Percentiles rank a stretch among this genome's conserved stretches.
phyloP scores from a whole-genome alignment of 352 stramenopile species.

The Pythium aristosporum region DNA sequence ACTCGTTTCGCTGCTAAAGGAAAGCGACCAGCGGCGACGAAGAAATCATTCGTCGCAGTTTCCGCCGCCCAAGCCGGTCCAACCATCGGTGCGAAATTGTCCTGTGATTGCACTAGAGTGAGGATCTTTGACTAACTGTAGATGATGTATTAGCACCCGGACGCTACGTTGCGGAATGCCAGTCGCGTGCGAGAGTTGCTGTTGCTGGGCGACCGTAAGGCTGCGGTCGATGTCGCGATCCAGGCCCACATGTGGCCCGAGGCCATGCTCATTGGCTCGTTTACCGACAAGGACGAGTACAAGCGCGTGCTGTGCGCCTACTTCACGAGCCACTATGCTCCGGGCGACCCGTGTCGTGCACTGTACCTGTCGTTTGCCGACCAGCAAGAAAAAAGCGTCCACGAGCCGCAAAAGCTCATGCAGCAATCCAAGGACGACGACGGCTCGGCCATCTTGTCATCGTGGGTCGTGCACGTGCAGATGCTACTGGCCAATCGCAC shows the following conservation, averaged over 20 bases:
- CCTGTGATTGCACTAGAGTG: neutral
- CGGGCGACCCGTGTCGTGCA: conserved; percentile 72
- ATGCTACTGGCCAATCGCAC: conserved; percentile 82
- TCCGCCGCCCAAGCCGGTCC: conserved; percentile 40
- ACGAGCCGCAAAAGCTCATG: conserved; percentile 77
- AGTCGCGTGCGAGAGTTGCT: conserved; percentile 69
- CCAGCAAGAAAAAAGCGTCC: conserved; percentile 81
- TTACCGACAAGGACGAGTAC: conserved; percentile 86
- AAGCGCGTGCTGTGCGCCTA: conserved; percentile 76
- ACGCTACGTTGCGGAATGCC: conserved; percentile 46
- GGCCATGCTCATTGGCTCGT: conserved; percentile 84
- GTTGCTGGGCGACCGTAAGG: conserved; percentile 73
- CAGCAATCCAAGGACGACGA: conserved; percentile 33
- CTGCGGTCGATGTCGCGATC: conserved; percentile 74
- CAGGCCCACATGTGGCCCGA: conserved; percentile 84
- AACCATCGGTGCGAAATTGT: conserved; percentile 25
- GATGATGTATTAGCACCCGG: conserved; percentile 42
- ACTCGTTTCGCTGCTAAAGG: conserved; percentile 60
- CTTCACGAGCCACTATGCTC: conserved; percentile 74
- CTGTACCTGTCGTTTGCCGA: conserved; percentile 83
- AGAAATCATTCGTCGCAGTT: conserved; percentile 47
- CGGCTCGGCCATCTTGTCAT: conserved; percentile 60
- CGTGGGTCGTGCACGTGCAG: conserved; percentile 79
- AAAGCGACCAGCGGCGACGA: conserved; percentile 67
- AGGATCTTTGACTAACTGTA: neutral